Percentiles rank a stretch among this genome's conserved stretches.
Evolutionary conservation across 2,329 filamentous ascomycete genomes (phyloP).

Genomic region (Pyrenochaeta sp.): DNA sequence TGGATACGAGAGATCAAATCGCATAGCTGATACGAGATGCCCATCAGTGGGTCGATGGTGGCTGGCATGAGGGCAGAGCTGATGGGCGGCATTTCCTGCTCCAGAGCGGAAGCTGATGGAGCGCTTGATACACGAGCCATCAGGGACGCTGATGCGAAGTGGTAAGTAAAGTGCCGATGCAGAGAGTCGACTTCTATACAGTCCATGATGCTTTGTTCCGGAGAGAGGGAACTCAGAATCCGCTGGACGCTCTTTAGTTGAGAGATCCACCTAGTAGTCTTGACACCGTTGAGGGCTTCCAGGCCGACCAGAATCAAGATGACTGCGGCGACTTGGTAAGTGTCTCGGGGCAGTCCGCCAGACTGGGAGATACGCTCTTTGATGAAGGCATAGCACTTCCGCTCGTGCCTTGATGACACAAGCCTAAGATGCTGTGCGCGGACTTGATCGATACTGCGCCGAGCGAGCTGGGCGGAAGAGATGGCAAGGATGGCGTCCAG

Average conservation of each 20-base stretch:
- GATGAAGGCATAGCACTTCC: slow-evolving; percentile 44
- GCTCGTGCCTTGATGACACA: slow-evolving; percentile 43
- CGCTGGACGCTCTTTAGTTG: slow-evolving; percentile 44
- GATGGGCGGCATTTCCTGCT: slow-evolving; percentile 29
- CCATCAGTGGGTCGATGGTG: slow-evolving; percentile 48
- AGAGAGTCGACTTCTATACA: slow-evolving; percentile 45
- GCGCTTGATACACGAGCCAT: slow-evolving; percentile 40
- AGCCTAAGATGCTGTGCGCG: slow-evolving; percentile 39
- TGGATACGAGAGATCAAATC: slow-evolving; percentile 45
- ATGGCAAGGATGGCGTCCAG: slow-evolving; percentile 47
- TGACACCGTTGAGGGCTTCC: slow-evolving; percentile 46
- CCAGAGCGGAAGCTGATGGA: slow-evolving; percentile 18
- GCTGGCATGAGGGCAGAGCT: slow-evolving; percentile 27
- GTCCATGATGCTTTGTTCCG: slow-evolving; percentile 32
- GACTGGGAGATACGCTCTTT: slow-evolving; percentile 37
- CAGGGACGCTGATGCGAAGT: slow-evolving; percentile 46
- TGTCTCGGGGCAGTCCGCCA: slow-evolving; percentile 36
- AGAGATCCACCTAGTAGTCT: slow-evolving; percentile 46
- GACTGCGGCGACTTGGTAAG: slow-evolving; percentile 45
- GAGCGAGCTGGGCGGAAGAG: slow-evolving; percentile 45
- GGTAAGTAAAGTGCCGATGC: slow-evolving; percentile 48
- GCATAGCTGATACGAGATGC: slow-evolving; percentile 46
- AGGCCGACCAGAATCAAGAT: slow-evolving; percentile 45
- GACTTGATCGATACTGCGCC: slow-evolving; percentile 34
- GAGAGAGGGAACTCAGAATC: slow-evolving; percentile 36